phyloP scores from a whole-genome alignment of 2,329 filamentous ascomycete genomes.

The Dothistroma pini region DNA sequence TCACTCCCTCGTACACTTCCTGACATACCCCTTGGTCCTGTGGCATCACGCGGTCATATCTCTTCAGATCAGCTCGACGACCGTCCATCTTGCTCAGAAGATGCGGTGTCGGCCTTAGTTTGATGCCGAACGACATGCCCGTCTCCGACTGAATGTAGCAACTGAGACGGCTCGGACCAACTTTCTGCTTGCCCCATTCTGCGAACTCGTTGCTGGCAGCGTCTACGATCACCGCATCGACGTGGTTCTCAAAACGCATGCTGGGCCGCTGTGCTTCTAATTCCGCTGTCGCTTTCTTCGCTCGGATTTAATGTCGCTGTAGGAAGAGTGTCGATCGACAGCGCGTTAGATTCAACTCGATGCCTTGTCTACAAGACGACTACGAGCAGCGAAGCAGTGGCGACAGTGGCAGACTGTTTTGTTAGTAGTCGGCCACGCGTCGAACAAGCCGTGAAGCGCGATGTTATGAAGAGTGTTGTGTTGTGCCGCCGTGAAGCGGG shows the following conservation, averaged over 20 bases:
- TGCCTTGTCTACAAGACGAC: too few relatives aligned
- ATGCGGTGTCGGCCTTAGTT: conserved; percentile 4
- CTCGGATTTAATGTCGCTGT: not conserved
- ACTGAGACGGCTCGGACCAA: conserved; percentile 1
- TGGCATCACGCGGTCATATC: not conserved
- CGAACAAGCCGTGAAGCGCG: not conserved
- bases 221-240: conserved; percentile 9
- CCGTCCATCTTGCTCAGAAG: not conserved
- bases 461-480: not conserved
- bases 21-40: not conserved
- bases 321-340: not conserved
- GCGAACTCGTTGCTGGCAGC: not conserved
- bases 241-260: not conserved
- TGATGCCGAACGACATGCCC: conserved; percentile 13
- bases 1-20: not conserved
- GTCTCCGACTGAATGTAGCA: conserved; percentile 15
- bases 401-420: not conserved
- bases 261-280: not conserved
- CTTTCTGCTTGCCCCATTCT: conserved; percentile 12
- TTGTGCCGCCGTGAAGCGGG: not conserved
- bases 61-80: not conserved
- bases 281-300: conserved; percentile 3
- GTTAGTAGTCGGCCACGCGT: not conserved
- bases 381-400: too few relatives aligned
- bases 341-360: too few relatives aligned